phyloP scores from a whole-genome alignment of 164 flowering plant genomes.

The Dillenia turbinata region DNA sequence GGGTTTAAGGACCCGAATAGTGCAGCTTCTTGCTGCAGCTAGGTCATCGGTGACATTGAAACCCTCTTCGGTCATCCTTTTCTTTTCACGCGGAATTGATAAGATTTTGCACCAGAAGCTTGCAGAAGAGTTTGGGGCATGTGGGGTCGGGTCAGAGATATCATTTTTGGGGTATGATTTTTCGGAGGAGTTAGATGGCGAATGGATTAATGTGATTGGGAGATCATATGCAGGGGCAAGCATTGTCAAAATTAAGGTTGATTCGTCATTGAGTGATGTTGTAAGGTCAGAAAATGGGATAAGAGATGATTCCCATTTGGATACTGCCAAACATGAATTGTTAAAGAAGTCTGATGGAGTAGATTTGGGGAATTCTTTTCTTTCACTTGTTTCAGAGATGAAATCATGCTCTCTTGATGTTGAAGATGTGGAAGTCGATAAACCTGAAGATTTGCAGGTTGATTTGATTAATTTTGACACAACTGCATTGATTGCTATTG shows the following conservation, averaged over 20 bases:
- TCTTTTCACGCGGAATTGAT: slow-evolving; percentile 68
- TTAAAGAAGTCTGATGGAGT: background rate
- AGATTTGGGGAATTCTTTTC: slow-evolving; percentile 29
- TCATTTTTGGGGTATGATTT: slow-evolving; percentile 26
- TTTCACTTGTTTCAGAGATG: slow-evolving; percentile 40
- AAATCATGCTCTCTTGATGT: slow-evolving; percentile 15
- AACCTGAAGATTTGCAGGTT: slow-evolving; percentile 15
- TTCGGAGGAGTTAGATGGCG: slow-evolving; percentile 44
- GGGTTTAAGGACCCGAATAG: slow-evolving; percentile 47
- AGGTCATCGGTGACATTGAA: slow-evolving; percentile 28
- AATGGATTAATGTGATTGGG: slow-evolving; percentile 45
- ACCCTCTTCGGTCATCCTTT: slow-evolving; percentile 63
- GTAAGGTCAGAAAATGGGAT: slow-evolving; percentile 7
- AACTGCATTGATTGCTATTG: slow-evolving; percentile 85
- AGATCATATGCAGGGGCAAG: slow-evolving; percentile 45
- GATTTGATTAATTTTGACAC: slow-evolving; percentile 77
- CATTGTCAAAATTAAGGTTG: slow-evolving; percentile 46
- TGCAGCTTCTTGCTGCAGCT: slow-evolving; percentile 49
- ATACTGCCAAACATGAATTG: slow-evolving; percentile 8
- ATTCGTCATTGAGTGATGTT: slow-evolving; percentile 6
- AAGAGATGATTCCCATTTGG: background rate
- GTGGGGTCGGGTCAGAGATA: slow-evolving; percentile 28
- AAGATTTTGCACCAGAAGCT: slow-evolving; percentile 27
- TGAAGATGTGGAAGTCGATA: slow-evolving; percentile 13
- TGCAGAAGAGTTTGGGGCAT: slow-evolving; percentile 47